A percentile compares a stretch with the other conserved stretches of the same genome.
These are phyloP conservation scores for Eucalyptus marginata DNA, from an alignment of 345 rosid genomes.

Conservation along the genomic window DNA sequence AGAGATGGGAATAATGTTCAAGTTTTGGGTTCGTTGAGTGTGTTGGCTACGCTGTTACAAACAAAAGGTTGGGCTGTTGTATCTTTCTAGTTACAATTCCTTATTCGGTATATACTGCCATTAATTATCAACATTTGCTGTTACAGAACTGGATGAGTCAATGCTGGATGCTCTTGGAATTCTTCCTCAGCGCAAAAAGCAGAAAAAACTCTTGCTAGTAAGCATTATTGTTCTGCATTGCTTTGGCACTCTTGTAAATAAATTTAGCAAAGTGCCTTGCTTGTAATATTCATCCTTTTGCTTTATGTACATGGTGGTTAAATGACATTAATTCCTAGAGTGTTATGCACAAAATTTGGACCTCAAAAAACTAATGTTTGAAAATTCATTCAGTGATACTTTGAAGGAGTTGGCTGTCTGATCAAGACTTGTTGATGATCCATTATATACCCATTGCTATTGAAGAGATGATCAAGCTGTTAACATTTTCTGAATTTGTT, in stretches of 20 bases:
- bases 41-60: constrained; percentile 86
- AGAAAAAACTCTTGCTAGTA: constrained; percentile 89
- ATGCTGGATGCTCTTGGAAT: constrained; percentile 97
- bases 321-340: background rate
- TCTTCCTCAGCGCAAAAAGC: constrained; percentile 95
- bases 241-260: background rate
- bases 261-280: background rate
- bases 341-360: background rate
- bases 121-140: constrained; percentile 8
- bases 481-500: background rate
- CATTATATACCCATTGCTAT: background rate
- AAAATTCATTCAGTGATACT: background rate
- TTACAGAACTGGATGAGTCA: constrained; percentile 82
- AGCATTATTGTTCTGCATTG: constrained; percentile 9
- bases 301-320: background rate
- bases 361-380: background rate
- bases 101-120: background rate
- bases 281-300: background rate
- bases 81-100: background rate
- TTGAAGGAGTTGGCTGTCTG: background rate
- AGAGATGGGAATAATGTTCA: constrained; percentile 62
- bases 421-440: background rate
- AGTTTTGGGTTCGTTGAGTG: constrained; percentile 73
- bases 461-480: background rate
- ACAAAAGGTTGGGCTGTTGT: constrained; percentile 64